A percentile compares a stretch with the other conserved stretches of the same genome.
phyloP scores from a whole-genome alignment of 2,329 filamentous ascomycete species.

The Sclerotinia trifoliorum region DNA sequence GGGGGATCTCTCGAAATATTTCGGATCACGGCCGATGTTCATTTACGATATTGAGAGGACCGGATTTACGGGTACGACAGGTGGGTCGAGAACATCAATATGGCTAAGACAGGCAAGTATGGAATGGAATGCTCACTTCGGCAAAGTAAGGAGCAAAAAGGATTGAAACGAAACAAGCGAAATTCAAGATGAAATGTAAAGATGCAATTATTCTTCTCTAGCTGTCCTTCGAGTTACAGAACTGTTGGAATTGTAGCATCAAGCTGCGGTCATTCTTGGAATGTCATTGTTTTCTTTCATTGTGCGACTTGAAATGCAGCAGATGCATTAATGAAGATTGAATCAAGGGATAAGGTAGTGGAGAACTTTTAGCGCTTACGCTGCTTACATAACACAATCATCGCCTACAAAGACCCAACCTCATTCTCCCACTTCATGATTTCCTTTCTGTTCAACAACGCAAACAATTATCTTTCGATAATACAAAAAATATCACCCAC shows the following conservation, averaged over 20 bases:
- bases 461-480: slow-evolving; percentile 7
- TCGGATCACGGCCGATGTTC: neutral
- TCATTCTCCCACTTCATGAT: neutral
- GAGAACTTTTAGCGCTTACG: neutral
- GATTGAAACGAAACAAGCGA: neutral
- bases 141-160: neutral
- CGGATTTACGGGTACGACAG: neutral
- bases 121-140: neutral
- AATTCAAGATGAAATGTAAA: neutral
- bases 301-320: neutral
- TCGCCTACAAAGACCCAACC: slow-evolving; percentile 8
- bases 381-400: neutral
- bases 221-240: neutral
- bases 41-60: neutral
- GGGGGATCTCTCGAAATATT: neutral
- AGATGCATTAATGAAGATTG: neutral
- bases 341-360: neutral
- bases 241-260: neutral
- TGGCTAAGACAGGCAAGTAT: neutral
- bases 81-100: neutral
- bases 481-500: slow-evolving; percentile 16
- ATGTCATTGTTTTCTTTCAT: neutral
- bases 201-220: neutral
- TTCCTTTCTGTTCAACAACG: neutral
- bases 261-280: neutral